Evolutionary conservation across 208 protist species (phyloP).

Genomic region (Acanthamoeba triangularis): DNA sequence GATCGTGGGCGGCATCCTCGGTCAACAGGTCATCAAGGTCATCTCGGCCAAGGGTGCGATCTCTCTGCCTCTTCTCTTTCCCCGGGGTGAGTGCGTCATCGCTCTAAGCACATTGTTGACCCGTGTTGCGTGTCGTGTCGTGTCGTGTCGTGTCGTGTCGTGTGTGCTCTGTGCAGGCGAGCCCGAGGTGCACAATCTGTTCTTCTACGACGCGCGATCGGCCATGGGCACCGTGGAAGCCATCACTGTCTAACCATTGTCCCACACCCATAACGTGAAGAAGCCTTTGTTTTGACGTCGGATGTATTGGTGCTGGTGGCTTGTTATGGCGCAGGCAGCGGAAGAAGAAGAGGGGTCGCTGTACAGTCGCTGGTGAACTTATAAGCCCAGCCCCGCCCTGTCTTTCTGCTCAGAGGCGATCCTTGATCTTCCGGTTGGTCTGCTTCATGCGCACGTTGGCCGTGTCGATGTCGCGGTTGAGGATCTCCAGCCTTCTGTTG

Average conservation of each 20-base stretch:
- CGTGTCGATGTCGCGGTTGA: background rate
- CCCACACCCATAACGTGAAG: too few relatives aligned
- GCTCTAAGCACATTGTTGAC: background rate
- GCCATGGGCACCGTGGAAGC: slow-evolving; percentile 16
- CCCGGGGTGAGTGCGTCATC: background rate
- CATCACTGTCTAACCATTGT: background rate
- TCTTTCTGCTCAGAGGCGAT: background rate
- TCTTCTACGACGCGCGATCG: slow-evolving; percentile 45
- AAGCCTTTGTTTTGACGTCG: background rate
- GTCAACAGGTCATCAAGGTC: slow-evolving; percentile 56
- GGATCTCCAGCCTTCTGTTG: background rate
- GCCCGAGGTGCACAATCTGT: slow-evolving; percentile 46
- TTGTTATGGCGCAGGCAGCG: too few relatives aligned
- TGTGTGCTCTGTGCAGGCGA: background rate
- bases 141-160: too few relatives aligned
- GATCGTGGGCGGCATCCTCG: slow-evolving; percentile 48
- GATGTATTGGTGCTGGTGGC: background rate
- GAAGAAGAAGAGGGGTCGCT: too few relatives aligned
- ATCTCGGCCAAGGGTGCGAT: slow-evolving; percentile 19
- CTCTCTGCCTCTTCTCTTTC: background rate
- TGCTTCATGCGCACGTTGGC: background rate
- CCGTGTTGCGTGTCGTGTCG: too few relatives aligned
- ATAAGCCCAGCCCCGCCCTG: background rate
- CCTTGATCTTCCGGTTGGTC: background rate
- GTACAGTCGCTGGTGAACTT: too few relatives aligned